Evolutionary conservation across 768 basidiomycete genomes (phyloP).

Genomic region (Coprinopsis strossmayeri): DNA sequence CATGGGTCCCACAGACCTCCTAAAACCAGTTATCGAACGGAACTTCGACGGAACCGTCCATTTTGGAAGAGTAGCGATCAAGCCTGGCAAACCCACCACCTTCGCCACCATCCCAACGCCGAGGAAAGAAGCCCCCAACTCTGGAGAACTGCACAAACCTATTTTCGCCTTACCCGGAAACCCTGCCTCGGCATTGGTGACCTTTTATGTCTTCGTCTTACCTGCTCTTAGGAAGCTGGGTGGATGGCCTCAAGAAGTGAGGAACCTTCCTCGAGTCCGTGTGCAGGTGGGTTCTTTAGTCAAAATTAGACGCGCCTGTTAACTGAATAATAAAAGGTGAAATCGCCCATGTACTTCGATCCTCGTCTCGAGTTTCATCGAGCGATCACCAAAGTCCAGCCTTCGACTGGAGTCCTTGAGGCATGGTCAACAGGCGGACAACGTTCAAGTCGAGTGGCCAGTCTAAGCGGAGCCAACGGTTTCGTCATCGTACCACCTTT

Average conservation of each 20-base stretch:
- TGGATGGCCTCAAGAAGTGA: constrained; percentile 50
- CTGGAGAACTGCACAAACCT: constrained; percentile 39
- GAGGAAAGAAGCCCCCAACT: neutral
- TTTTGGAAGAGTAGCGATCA: constrained; percentile 80
- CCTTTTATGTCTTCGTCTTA: constrained; percentile 78
- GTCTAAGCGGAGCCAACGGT: constrained; percentile 76
- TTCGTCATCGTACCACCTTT: constrained; percentile 59
- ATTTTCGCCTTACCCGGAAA: constrained; percentile 87
- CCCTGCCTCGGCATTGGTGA: constrained; percentile 83
- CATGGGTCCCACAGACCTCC: constrained; percentile 82
- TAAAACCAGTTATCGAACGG: constrained; percentile 85
- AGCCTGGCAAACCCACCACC: constrained; percentile 86
- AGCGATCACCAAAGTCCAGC: constrained; percentile 39
- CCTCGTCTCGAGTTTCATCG: constrained; percentile 80
- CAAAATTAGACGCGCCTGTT: no score
- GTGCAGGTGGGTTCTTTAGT: constrained; percentile 46
- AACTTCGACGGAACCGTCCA: constrained; percentile 71
- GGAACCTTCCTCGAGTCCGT: constrained; percentile 52
- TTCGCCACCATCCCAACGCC: constrained; percentile 67
- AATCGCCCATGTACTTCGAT: constrained; percentile 60
- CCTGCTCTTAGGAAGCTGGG: constrained; percentile 71
- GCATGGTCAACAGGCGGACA: constrained; percentile 86
- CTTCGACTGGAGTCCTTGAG: constrained; percentile 4
- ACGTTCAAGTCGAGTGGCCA: constrained; percentile 75
- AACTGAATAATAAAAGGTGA: no score